Evolutionary conservation across 805 yeast genomes (phyloP).

Genomic region (Saturnispora serradocipensis): DNA sequence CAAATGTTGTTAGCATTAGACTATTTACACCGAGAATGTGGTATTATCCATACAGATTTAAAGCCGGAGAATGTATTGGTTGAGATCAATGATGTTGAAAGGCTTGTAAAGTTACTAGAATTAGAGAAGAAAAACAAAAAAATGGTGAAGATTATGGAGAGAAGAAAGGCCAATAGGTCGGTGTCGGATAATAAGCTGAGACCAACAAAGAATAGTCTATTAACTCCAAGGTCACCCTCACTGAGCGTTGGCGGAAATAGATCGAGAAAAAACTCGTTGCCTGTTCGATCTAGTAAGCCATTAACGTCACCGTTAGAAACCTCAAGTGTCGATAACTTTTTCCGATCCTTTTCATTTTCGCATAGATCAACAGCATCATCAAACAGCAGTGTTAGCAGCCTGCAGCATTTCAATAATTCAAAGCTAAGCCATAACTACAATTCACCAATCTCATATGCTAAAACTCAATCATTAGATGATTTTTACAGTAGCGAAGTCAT

Average conservation of each 20-base stretch:
- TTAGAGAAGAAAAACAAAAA: constrained; percentile 24
- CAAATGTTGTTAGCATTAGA: constrained; percentile 49
- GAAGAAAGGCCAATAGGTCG: constrained; percentile 16
- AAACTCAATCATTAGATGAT: constrained; percentile 2
- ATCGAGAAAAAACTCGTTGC: constrained; percentile 19
- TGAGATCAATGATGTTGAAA: constrained; percentile 46
- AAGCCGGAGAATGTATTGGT: constrained; percentile 65
- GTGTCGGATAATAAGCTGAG: background rate
- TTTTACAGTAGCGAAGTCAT: background rate
- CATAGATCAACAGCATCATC: constrained; percentile 16
- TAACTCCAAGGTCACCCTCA: background rate
- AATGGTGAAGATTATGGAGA: constrained; percentile 15
- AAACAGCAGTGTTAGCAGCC: background rate
- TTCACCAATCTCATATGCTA: constrained; percentile 3
- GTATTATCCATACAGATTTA: constrained; percentile 64
- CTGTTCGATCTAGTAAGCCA: constrained; percentile 40
- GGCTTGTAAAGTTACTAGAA: constrained; percentile 38
- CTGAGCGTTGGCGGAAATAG: background rate
- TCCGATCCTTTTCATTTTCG: constrained; percentile 28
- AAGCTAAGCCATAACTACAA: background rate
- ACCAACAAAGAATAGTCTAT: background rate
- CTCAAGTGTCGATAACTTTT: constrained; percentile 28
- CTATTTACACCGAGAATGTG: constrained; percentile 51
- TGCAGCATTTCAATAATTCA: background rate
- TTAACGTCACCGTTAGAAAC: constrained; percentile 34